Evolutionary conservation across 768 basidiomycete genomes (phyloP).

Genomic region (Tylopilus cervinicoccineus): DNA sequence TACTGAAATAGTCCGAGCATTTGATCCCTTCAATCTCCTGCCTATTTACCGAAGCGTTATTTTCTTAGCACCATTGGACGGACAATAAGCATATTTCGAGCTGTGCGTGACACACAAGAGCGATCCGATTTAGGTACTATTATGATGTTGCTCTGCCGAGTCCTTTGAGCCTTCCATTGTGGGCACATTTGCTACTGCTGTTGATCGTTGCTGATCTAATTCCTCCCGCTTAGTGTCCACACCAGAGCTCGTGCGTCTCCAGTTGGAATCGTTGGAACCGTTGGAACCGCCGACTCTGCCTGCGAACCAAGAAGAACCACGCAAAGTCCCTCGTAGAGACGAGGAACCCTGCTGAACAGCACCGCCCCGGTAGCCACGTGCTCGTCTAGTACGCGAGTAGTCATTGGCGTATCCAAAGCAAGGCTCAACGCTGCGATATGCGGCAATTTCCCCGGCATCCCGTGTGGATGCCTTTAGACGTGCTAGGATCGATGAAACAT

Average conservation of each 20-base stretch:
- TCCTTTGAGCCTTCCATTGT: conserved; percentile 25
- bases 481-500: conserved; percentile 48
- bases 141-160: conserved; percentile 20
- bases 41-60: conserved; percentile 20
- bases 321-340: conserved; percentile 10
- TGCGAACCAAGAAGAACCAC: conserved; percentile 11
- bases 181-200: conserved; percentile 7
- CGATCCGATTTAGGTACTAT: conserved; percentile 19
- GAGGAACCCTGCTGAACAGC: conserved; percentile 14
- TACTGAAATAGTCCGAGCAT: conserved; percentile 12
- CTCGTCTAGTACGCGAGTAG: conserved; percentile 9
- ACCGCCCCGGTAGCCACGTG: conserved; percentile 21
- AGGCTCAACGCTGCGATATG: conserved; percentile 5
- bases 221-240: conserved; percentile 11
- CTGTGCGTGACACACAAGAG: conserved; percentile 22
- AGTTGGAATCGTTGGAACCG: conserved; percentile 8
- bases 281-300: conserved; percentile 16
- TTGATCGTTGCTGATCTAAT: conserved; percentile 17
- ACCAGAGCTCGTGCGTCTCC: conserved; percentile 17
- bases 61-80: conserved; percentile 15
- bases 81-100: conserved; percentile 20
- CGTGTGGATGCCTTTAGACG: conserved; percentile 38
- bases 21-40: conserved; percentile 28
- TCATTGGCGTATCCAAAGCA: conserved; percentile 8
- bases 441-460: conserved; percentile 9